Evolutionary conservation across 192 early-diverging fungal genomes (phyloP), one percentile per base, ranked within the genome.

Genomic region (Geosiphon pyriformis): DNA sequence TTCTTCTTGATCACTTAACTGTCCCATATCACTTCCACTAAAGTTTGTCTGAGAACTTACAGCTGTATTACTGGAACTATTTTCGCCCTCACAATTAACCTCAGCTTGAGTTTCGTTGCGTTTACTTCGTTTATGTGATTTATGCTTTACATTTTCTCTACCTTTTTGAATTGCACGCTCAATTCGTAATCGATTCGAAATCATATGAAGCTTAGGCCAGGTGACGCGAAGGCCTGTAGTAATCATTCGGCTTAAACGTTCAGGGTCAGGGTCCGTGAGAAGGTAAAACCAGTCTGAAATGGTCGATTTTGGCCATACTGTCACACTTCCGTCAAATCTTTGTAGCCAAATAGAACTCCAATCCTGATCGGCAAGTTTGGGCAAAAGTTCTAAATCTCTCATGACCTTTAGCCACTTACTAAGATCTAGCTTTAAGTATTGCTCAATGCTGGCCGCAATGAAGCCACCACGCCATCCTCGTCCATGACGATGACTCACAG

Each of bases 401-500:
- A 93, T 72, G 11, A 94, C 79, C 20, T 89, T 82, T 33, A 95
- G 73, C 87, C 90, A 93, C 70, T 96, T 94, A 37, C 82, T 87
- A 18, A 96, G 74, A 37, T 95, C 94, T 15, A 96, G 83, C 68
- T 90, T 90, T 47, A 93, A 75, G 57, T 86, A 79, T 59, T 93
- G 92, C 65, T 90, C 90, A 20, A 94, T 70, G 0, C 85, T 82
- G 2, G 90, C 87, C 0, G 85, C 81, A 18, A 95, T 30, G 73
- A 93, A 94, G n/a, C 93, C 93, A 42, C 95, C 95, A 18, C 93
- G 83, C 91, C 92, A 94, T n/a, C 87, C 87, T 46, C 80, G 79
- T 29, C 91, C 90, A 37, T 68, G 64, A n/a, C 85, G 72, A 69
- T 88, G 86, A 15, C 83, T 80, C 7, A 86, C 84, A 18, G 93